Evolutionary conservation across 1,139 yeast genomes (phyloP), one percentile per base, ranked within the genome.

Genomic region (Yamadazyma atlantica): DNA sequence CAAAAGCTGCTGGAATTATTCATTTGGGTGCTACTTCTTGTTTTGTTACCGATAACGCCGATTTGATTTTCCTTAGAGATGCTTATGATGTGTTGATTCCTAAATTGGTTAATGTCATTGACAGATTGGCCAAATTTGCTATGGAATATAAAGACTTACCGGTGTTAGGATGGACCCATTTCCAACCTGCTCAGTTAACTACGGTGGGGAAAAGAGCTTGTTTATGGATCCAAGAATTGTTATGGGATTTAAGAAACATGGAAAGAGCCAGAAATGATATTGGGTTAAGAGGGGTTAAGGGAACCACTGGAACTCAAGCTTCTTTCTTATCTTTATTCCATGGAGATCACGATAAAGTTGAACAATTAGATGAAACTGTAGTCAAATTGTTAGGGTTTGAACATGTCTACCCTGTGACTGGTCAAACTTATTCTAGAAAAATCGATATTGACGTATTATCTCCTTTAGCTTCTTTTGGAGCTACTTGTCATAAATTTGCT

Each of bases 21-120:
- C 99, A 92, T 60, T 74, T 94, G 60, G 99, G 99, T 58, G 98
- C 99, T 31, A 92, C 99, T 29, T 89, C 97, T 4, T 92, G 99
- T 75, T 92, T 70, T 55, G 98, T 94, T 43, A 92, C 98, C 35
- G 99, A 92, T 65, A 92, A 92, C 58, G 99, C 99, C 37, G 99
- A 92, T 62, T 78, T 92, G 64, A 92, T 92, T 63, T 92, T 92
- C 66, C 73, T 92, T 57, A 82, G 99, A 65, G 96, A 90, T 55
- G 98, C 97, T 27, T 84, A 89, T 58, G 98, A 92, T 55, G 68
- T 92, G 30, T 69, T 94, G 54, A 89, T 92, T 60, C 97, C 96
- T 48, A 92, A 92, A 67, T 78, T 92, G 55, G 97, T 89, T 54
- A 92, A 92, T 55, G 98, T 94, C 46, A 92, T 92, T 55, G 85